Percentiles rank a stretch among this genome's conserved stretches.
phyloP scores from a whole-genome alignment of 148 eudicot genomes.

The Vaccinium darrowii region DNA sequence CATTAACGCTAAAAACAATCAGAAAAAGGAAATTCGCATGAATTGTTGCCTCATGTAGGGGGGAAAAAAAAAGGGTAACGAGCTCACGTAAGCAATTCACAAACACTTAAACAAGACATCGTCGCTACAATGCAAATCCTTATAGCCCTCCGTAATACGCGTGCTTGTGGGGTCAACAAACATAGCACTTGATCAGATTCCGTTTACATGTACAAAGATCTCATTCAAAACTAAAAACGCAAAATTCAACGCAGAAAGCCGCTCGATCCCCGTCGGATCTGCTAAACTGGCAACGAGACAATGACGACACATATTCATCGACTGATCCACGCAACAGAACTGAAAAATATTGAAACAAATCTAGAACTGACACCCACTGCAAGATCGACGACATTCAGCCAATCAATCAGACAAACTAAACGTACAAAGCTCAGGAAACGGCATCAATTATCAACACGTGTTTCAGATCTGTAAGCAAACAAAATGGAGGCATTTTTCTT shows the following conservation, averaged over 20 bases:
- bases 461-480: conserved; percentile 10
- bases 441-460: not conserved
- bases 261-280: not conserved
- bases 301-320: not conserved
- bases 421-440: not conserved
- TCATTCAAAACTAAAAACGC: not conserved
- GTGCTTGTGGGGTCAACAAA: not conserved
- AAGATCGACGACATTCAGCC: not conserved
- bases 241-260: not conserved
- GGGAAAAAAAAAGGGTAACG: not conserved
- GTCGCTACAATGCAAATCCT: not conserved
- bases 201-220: not conserved
- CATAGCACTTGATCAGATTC: not conserved
- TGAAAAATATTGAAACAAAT: not conserved
- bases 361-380: not conserved
- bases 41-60: not conserved
- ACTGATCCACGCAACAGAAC: not conserved
- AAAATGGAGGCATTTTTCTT: not conserved
- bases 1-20: not conserved
- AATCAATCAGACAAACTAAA: not conserved
- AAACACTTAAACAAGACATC: too few relatives aligned
- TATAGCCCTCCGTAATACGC: not conserved
- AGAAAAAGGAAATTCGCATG: not conserved
- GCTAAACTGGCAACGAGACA: not conserved
- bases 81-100: not conserved